phyloP scores from a whole-genome alignment of 441 rosid genomes.

The Jatropha podagrica region DNA sequence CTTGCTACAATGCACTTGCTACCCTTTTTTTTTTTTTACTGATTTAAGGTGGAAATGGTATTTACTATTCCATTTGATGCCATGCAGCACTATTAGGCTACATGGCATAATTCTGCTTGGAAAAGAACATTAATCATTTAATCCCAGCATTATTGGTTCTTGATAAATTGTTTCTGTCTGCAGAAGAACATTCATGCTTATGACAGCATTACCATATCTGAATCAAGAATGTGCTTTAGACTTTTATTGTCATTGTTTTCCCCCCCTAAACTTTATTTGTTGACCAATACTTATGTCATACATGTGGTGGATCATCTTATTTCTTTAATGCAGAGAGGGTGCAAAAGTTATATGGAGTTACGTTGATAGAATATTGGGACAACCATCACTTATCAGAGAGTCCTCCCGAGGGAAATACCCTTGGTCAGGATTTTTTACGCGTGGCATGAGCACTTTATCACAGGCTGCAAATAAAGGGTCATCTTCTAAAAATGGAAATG shows the following conservation, averaged over 20 bases:
- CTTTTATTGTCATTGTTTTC: background rate
- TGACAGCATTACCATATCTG: background rate
- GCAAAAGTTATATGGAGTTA: slow-evolving; percentile 98
- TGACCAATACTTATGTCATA: background rate
- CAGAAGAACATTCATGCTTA: background rate
- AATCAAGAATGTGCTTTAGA: background rate
- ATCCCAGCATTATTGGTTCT: background rate
- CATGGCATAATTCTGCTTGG: background rate
- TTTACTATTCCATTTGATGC: background rate
- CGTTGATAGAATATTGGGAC: slow-evolving; percentile 94
- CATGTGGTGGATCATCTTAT: slow-evolving; percentile 9
- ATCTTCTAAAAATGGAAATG: slow-evolving; percentile 51
- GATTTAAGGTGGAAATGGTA: too few relatives aligned
- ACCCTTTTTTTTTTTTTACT: too few relatives aligned
- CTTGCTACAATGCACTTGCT: background rate
- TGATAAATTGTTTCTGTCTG: background rate
- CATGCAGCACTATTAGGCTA: background rate
- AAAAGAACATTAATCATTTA: background rate
- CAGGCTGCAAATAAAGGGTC: slow-evolving; percentile 39
- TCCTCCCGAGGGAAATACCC: slow-evolving; percentile 96
- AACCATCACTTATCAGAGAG: slow-evolving; percentile 93
- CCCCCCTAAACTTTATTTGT: background rate
- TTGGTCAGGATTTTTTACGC: slow-evolving; percentile 82
- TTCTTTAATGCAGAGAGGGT: slow-evolving; percentile 69
- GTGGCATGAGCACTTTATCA: slow-evolving; percentile 45